These are phyloP conservation scores for Colletotrichum plurivorum DNA, from an alignment of 2,329 filamentous ascomycete species.

Conservation along the genomic window DNA sequence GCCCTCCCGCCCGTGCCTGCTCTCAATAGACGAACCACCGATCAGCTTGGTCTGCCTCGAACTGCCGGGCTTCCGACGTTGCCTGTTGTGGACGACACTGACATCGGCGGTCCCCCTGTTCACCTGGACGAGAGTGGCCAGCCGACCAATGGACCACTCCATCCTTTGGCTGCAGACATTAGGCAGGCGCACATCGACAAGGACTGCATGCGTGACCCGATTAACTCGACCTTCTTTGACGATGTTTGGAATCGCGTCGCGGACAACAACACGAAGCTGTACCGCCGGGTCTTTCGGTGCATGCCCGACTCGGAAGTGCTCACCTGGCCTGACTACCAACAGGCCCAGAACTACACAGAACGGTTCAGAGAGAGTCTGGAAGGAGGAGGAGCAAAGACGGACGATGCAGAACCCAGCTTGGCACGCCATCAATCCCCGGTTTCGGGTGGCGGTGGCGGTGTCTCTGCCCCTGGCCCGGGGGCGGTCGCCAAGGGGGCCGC, in stretches of 20 bases:
- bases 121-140: conserved; percentile 68
- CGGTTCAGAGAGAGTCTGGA: conserved; percentile 80
- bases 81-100: conserved; percentile 81
- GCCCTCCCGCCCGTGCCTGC: conserved; percentile 71
- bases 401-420: conserved; percentile 63
- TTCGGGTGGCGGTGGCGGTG: conserved; percentile 55
- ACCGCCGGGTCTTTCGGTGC: conserved; percentile 92
- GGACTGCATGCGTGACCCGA: conserved; percentile 94
- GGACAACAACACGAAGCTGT: conserved; percentile 95
- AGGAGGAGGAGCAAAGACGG: conserved; percentile 66
- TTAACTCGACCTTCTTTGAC: conserved; percentile 85
- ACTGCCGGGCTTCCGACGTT: conserved; percentile 79
- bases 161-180: conserved; percentile 76
- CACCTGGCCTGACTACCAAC: conserved; percentile 93
- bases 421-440: conserved; percentile 49
- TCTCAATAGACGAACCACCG: conserved; percentile 72
- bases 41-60: conserved; percentile 77
- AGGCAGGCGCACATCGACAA: conserved; percentile 81
- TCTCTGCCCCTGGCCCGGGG: conserved; percentile 59
- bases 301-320: conserved; percentile 96
- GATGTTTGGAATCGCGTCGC: conserved; percentile 91
- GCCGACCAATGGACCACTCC: conserved; percentile 58
- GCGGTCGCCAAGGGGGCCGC: conserved; percentile 52
- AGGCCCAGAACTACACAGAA: conserved; percentile 83
- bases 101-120: conserved; percentile 82